These are phyloP conservation scores for Cutaneotrichosporon curvatum DNA, from an alignment of 1,284 basidiomycete genomes.

Conservation along the genomic window DNA sequence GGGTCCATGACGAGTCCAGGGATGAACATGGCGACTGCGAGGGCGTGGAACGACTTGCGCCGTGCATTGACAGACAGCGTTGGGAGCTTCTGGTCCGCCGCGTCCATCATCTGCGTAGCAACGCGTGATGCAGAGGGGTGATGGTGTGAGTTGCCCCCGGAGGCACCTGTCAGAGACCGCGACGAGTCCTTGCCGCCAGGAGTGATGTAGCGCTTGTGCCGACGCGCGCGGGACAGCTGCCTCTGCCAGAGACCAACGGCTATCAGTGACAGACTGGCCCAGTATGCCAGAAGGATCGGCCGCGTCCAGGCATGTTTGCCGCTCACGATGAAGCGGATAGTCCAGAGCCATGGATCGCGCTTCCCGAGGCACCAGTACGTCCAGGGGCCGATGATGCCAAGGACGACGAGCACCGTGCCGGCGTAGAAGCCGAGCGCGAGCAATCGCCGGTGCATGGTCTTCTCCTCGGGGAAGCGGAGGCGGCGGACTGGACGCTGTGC, in stretches of 20 bases:
- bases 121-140: conserved; percentile 12
- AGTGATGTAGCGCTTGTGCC: conserved; percentile 49
- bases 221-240: conserved; percentile 67
- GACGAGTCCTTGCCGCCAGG: conserved; percentile 3
- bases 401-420: conserved; percentile 68
- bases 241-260: conserved; percentile 91
- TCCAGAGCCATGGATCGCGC: conserved; percentile 87
- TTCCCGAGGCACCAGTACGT: conserved; percentile 77
- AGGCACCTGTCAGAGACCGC: background rate
- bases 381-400: conserved; percentile 86
- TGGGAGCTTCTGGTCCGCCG: conserved; percentile 80
- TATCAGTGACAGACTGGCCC: conserved; percentile 69
- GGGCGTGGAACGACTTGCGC: conserved; percentile 92
- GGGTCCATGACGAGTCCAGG: conserved; percentile 90
- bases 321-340: conserved; percentile 63
- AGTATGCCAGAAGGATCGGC: conserved; percentile 71
- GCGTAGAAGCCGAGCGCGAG: conserved; percentile 82
- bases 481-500: conserved; percentile 86
- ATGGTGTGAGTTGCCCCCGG: background rate
- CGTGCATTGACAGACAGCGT: conserved; percentile 87
- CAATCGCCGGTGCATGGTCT: conserved; percentile 70
- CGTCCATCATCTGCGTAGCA: conserved; percentile 75
- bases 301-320: conserved; percentile 77
- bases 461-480: conserved; percentile 79
- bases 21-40: conserved; percentile 92